Conservation (phyloP, 2,329 filamentous ascomycete genomes). For the Paraconiothyrium brasiliense region DNA sequence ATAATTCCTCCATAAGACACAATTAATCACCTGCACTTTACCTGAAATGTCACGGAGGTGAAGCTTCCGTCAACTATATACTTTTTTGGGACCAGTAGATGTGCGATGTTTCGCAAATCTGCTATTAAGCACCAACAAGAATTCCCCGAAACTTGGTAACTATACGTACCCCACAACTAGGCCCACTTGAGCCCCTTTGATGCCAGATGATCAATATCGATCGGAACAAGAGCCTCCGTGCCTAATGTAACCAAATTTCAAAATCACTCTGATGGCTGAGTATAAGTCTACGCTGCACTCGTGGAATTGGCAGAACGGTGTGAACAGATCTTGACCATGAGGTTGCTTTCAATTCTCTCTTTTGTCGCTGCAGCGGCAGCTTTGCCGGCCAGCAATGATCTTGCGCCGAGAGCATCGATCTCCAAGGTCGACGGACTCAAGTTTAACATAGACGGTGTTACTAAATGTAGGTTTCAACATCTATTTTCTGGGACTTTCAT, state of each 20-base stretch:
- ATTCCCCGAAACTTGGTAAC: not conserved
- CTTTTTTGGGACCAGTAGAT: not conserved
- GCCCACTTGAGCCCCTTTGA: not conserved
- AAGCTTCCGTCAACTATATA: not conserved
- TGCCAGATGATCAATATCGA: not conserved
- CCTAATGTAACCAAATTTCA: not conserved
- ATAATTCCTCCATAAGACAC: not conserved
- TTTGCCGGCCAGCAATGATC: constrained; percentile 26
- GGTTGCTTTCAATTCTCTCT: constrained; percentile 28
- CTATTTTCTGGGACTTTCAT: not conserved
- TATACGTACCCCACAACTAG: not conserved
- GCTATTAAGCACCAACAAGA: not conserved
- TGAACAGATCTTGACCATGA: constrained; percentile 31
- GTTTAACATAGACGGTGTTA: constrained; percentile 48
- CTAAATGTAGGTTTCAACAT: constrained; percentile 34
- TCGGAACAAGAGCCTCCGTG: not conserved
- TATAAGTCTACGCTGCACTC: not conserved
- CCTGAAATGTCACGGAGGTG: not conserved
- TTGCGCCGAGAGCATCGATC: constrained; percentile 33
- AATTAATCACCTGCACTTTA: not conserved
- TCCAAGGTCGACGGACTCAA: constrained; percentile 40
- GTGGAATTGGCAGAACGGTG: not conserved
- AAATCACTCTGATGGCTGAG: not conserved
- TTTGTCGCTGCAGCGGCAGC: constrained; percentile 32
- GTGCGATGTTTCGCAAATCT: not conserved